Percentiles rank a stretch among this genome's conserved stretches.
Evolutionary conservation across 1,284 basidiomycete species (phyloP).

Genomic region (Acaromyces ingoldii): DNA sequence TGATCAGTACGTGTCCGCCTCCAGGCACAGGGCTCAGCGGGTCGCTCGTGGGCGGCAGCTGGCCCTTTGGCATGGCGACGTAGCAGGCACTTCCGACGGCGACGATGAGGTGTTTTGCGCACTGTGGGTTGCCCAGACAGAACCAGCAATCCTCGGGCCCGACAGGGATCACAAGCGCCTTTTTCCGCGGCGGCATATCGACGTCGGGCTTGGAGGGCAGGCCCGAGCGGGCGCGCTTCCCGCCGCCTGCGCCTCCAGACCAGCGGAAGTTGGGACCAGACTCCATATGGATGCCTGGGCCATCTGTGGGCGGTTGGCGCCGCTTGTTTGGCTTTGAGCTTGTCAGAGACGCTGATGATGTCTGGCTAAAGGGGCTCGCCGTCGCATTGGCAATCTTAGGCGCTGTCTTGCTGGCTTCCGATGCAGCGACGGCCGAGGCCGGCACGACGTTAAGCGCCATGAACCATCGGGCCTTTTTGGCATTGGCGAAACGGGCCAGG

Average conservation of each 20-base stretch:
- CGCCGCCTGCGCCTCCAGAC: not conserved
- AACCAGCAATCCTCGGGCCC: slow-evolving; percentile 49
- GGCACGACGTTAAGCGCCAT: slow-evolving; percentile 37
- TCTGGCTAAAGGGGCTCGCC: slow-evolving; percentile 13
- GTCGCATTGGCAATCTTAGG: not conserved
- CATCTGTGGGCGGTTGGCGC: no score
- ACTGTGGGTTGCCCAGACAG: slow-evolving; percentile 42
- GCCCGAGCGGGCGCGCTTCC: no score
- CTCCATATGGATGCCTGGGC: no score
- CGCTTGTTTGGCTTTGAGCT: no score
- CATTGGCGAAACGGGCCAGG: slow-evolving; percentile 38
- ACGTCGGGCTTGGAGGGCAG: no score
- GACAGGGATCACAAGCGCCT: slow-evolving; percentile 23
- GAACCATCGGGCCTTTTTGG: slow-evolving; percentile 44
- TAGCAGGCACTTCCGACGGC: slow-evolving; percentile 36
- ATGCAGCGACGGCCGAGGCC: not conserved
- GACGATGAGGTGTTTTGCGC: slow-evolving; percentile 42
- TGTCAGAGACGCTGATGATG: no score
- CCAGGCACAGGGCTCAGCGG: slow-evolving; percentile 22
- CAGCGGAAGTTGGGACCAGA: not conserved
- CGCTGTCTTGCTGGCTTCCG: not conserved
- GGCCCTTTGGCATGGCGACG: slow-evolving; percentile 42
- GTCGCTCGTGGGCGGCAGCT: slow-evolving; percentile 18
- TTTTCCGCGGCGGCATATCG: not conserved
- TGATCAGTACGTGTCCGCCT: slow-evolving; percentile 41